Evolutionary conservation across 192 early-diverging fungal species (phyloP).

Genomic region (Linnemannia hyalina): DNA sequence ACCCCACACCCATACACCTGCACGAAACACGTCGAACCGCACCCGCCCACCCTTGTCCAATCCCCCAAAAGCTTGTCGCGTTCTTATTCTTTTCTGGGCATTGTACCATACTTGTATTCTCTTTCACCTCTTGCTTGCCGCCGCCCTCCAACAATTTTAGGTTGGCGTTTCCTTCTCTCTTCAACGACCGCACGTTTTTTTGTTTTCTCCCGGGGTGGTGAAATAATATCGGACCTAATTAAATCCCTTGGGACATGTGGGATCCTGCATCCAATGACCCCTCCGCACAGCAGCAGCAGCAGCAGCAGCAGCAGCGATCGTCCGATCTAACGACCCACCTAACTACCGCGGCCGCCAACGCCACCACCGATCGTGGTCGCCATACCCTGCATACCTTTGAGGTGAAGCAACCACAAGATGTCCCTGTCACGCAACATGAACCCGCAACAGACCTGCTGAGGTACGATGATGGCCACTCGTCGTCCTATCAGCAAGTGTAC

Average conservation of each 20-base stretch:
- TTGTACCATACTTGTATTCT: not conserved
- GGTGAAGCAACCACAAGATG: not conserved
- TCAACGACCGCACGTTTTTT: not conserved
- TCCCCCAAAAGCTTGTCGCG: not conserved
- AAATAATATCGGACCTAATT: not conserved
- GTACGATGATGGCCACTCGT: not conserved
- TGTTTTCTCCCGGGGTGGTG: not conserved
- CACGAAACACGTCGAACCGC: not conserved
- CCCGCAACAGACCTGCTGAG: not conserved
- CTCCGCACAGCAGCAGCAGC: not conserved
- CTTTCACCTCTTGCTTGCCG: not conserved
- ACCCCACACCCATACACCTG: no score
- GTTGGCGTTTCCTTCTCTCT: not conserved
- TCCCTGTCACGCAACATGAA: not conserved
- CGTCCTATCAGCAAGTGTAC: not conserved
- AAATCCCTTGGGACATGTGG: conserved; percentile 1
- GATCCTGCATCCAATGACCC: not conserved
- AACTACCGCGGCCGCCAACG: not conserved
- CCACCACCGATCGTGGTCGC: not conserved
- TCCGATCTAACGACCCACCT: not conserved
- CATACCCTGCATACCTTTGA: not conserved
- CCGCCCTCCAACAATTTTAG: not conserved
- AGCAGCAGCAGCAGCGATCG: not conserved
- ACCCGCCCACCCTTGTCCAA: not conserved
- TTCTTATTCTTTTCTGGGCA: not conserved